phyloP scores from a whole-genome alignment of 345 rosid species.

The Triadica sebifera region DNA sequence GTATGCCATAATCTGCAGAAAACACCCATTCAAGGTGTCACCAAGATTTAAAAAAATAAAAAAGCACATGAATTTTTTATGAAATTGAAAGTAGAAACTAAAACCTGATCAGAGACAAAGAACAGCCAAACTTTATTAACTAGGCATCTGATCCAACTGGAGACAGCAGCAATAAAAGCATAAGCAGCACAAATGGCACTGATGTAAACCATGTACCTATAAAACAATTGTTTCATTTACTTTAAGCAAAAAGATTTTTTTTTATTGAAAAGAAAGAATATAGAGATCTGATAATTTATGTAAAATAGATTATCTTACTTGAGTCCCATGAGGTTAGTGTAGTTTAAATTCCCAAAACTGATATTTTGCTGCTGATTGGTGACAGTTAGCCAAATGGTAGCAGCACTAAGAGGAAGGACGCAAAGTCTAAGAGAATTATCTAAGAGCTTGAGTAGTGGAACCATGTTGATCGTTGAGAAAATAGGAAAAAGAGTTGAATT shows the following conservation, averaged over 20 bases:
- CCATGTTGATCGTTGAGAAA: conserved; percentile 2
- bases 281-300: not conserved
- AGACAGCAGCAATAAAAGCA: conserved; percentile 58
- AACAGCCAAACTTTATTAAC: conserved; percentile 71
- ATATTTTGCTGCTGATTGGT: conserved; percentile 59
- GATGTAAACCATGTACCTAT: conserved; percentile 68
- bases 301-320: conserved; percentile 38
- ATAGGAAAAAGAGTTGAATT: not conserved
- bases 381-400: conserved; percentile 71
- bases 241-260: not conserved
- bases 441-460: conserved; percentile 48
- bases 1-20: conserved; percentile 64
- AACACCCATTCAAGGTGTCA: not conserved
- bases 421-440: conserved; percentile 68
- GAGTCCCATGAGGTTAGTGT: conserved; percentile 63
- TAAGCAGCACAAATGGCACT: conserved; percentile 63
- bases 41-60: not conserved
- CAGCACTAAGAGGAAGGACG: conserved; percentile 72
- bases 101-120: conserved; percentile 89
- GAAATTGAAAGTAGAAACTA: not conserved
- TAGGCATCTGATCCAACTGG: conserved; percentile 54
- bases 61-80: no score
- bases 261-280: not conserved
- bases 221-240: not conserved
- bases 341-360: conserved; percentile 55